Conservation (phyloP, 2,329 filamentous ascomycete species). For the Fusarium coicis region DNA sequence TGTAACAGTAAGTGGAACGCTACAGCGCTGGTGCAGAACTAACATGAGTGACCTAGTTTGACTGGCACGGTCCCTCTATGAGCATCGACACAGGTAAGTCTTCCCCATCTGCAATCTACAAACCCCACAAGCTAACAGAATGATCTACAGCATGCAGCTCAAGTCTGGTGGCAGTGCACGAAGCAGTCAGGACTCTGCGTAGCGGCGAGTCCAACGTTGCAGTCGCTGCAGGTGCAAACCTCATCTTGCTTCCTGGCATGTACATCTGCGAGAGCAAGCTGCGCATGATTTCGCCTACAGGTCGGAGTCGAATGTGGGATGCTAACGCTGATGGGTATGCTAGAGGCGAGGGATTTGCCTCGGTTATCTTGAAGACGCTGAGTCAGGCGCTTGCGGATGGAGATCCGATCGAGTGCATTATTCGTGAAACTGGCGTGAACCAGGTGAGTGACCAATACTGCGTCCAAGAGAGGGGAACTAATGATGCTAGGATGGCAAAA, state of each 20-base stretch:
- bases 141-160: conserved; percentile 10
- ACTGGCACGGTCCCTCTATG: conserved; percentile 18
- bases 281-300: conserved; percentile 9
- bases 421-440: conserved; percentile 10
- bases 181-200: conserved; percentile 13
- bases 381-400: neutral
- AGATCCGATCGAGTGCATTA: neutral
- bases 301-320: conserved; percentile 20
- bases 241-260: conserved; percentile 16
- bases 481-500: neutral
- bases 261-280: conserved; percentile 17
- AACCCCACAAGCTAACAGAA: neutral
- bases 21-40: neutral
- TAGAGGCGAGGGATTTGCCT: conserved; percentile 24
- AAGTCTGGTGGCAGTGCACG: conserved; percentile 21
- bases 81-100: conserved; percentile 23
- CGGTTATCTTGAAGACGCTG: conserved; percentile 24
- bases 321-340: conserved; percentile 20
- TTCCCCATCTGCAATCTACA: neutral
- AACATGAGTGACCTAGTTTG: neutral
- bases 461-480: rapidly evolving
- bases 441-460: neutral
- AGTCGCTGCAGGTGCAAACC: conserved; percentile 15
- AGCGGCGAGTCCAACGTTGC: conserved; percentile 16
- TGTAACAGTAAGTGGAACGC: neutral